These are phyloP conservation scores for Boletus eberwhitei DNA, from an alignment of 768 basidiomycete genomes.

Conservation along the genomic window DNA sequence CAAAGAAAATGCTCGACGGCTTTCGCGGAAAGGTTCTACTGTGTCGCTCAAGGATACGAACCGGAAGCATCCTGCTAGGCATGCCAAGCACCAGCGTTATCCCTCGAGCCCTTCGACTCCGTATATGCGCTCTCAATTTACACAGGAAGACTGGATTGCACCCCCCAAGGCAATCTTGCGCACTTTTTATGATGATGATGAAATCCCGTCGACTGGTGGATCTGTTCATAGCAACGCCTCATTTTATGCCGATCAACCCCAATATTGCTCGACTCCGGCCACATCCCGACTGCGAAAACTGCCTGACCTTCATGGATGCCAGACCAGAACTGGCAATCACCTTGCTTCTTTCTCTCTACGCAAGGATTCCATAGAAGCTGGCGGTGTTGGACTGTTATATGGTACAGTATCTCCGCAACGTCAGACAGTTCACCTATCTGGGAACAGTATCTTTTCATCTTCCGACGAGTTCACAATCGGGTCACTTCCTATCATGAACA, in stretches of 20 bases:
- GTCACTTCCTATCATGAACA: neutral
- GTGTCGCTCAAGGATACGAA: constrained; percentile 16
- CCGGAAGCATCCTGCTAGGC: constrained; percentile 8
- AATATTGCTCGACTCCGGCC: constrained; percentile 27
- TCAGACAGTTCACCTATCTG: constrained; percentile 19
- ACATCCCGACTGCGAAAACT: constrained; percentile 1
- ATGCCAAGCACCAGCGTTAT: constrained; percentile 16
- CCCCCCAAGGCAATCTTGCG: constrained; percentile 9
- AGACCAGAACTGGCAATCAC: neutral
- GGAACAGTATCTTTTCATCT: constrained; percentile 30
- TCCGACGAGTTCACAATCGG: constrained; percentile 27
- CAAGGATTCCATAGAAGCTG: neutral
- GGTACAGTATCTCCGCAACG: neutral
- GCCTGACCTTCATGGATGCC: neutral
- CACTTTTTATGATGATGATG: neutral
- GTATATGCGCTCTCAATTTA: constrained; percentile 26
- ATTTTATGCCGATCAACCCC: constrained; percentile 23
- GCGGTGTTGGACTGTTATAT: constrained; percentile 21
- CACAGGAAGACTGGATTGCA: constrained; percentile 13
- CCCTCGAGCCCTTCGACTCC: constrained; percentile 22
- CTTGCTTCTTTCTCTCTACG: neutral
- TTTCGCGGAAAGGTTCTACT: constrained; percentile 17
- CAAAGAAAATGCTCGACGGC: constrained; percentile 14
- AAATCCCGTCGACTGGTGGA: neutral
- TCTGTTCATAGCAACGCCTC: constrained; percentile 5